These are phyloP conservation scores for Penicillium roqueforti DNA, from an alignment of 495 filamentous ascomycete species.

Conservation along the genomic window DNA sequence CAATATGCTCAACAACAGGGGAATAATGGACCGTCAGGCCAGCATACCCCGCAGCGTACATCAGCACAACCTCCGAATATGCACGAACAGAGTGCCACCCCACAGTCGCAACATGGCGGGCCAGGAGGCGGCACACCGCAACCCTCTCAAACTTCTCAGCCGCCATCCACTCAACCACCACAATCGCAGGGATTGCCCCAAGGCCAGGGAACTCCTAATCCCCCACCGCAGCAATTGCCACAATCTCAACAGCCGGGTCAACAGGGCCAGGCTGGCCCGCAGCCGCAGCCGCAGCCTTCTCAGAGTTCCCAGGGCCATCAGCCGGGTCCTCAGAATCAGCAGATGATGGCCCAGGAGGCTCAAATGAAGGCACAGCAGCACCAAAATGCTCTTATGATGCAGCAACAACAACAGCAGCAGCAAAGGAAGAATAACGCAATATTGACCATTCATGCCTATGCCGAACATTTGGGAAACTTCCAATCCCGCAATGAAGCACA, in stretches of 20 bases:
- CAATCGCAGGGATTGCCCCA: constrained; percentile 42
- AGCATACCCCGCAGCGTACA: constrained; percentile 46
- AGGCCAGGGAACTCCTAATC: constrained; percentile 45
- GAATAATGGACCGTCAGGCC: constrained; percentile 38
- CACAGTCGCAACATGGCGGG: constrained; percentile 52
- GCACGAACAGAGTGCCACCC: constrained; percentile 47
- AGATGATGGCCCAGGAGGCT: constrained; percentile 40
- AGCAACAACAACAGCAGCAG: constrained; percentile 27
- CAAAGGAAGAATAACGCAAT: constrained; percentile 55
- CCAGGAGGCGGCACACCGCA: constrained; percentile 48
- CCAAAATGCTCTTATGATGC: constrained; percentile 45
- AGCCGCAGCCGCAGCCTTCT: constrained; percentile 37
- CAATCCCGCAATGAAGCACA: constrained; percentile 51
- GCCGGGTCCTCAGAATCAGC: constrained; percentile 38
- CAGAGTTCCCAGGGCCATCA: constrained; percentile 41
- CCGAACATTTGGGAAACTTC: constrained; percentile 65
- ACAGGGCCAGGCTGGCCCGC: constrained; percentile 35
- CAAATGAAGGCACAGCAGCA: constrained; percentile 45
- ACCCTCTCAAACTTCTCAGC: constrained; percentile 44
- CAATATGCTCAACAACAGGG: constrained; percentile 41
- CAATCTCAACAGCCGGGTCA: constrained; percentile 40
- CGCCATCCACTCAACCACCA: constrained; percentile 35
- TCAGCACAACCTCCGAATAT: constrained; percentile 44
- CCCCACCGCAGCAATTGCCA: constrained; percentile 46
- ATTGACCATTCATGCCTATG: constrained; percentile 63